These are phyloP conservation scores for Alternaria atra DNA, from an alignment of 2,329 filamentous ascomycete genomes.

Conservation along the genomic window DNA sequence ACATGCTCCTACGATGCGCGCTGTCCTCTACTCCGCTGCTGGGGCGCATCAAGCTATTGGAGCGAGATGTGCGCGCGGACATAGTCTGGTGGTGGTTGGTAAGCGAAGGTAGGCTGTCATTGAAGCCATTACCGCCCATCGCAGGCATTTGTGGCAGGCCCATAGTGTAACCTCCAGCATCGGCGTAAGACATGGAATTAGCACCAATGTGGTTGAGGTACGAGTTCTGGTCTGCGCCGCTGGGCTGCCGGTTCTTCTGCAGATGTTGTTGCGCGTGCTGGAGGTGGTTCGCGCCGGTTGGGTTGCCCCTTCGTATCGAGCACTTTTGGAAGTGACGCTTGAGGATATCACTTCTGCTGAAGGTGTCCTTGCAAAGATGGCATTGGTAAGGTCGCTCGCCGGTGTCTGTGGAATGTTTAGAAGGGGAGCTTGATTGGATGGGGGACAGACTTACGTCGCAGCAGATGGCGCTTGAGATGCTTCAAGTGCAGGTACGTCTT, in stretches of 20 bases:
- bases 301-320: conserved; percentile 94
- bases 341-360: conserved; percentile 95
- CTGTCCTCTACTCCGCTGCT: conserved; percentile 47
- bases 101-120: conserved; percentile 52
- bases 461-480: conserved; percentile 93
- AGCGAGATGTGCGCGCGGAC: conserved; percentile 59
- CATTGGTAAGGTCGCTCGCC: conserved; percentile 99
- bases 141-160: conserved; percentile 48
- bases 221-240: conserved; percentile 45
- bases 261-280: conserved; percentile 91
- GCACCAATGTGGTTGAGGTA: conserved; percentile 48
- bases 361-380: conserved; percentile 96
- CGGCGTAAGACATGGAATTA: conserved; percentile 47
- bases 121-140: conserved; percentile 46
- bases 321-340: conserved; percentile 99
- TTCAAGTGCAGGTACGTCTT: conserved; percentile 98
- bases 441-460: conserved; percentile 79
- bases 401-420: conserved; percentile 74
- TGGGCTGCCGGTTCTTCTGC: conserved; percentile 67
- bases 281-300: conserved; percentile 91
- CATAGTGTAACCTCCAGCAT: conserved; percentile 41
- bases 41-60: conserved; percentile 60
- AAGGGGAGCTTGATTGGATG: conserved; percentile 9
- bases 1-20: conserved; percentile 46
- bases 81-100: conserved; percentile 52